Conservation (phyloP, 306 rosid genomes). For the barrel medic (Medicago truncatula) region MtrunA17r5.0-ANR NC_053043.1:40100501-40101000, state of each 20-base stretch:
- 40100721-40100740: constrained; percentile 43
- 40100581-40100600: constrained; percentile 67
- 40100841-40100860: constrained; percentile 58
- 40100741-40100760: constrained; percentile 33
- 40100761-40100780: constrained; percentile 43
- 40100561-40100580: constrained; percentile 68
- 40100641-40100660: constrained; percentile 59
- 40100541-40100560: constrained; percentile 73
- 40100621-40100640: constrained; percentile 78
- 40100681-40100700: constrained; percentile 9
- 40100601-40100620: constrained; percentile 75
- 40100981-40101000: too few species aligned
- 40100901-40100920: too few species aligned
- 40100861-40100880: constrained; percentile 83
- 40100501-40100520: neutral
- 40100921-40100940: too few species aligned
- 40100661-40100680: constrained; percentile 4
- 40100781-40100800: constrained; percentile 51
- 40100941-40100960: too few species aligned
- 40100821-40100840: constrained; percentile 64
- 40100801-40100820: constrained; percentile 67
- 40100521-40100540: constrained; percentile 77
- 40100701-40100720: constrained; percentile 24
- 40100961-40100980: too few species aligned
- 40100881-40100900: neutral